Conservation (phyloP, 2,329 filamentous ascomycete species). For the Claviceps pusilla region DNA sequence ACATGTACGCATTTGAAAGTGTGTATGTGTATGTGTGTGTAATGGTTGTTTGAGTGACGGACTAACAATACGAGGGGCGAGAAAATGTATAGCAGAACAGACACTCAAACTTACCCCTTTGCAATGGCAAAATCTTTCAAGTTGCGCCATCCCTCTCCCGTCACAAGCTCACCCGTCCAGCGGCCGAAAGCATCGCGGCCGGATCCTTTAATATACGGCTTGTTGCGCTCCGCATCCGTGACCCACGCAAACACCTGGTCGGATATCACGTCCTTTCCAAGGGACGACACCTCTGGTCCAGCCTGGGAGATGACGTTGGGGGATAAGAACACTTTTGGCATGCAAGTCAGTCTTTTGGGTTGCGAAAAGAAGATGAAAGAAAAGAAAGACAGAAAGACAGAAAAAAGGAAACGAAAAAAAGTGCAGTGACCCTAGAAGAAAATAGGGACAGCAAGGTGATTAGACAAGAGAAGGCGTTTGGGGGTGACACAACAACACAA, state of each 20-base stretch:
- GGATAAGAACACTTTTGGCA: slow-evolving; percentile 33
- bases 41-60: neutral
- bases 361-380: neutral
- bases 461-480: neutral
- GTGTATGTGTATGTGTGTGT: no score
- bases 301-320: slow-evolving; percentile 22
- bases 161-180: slow-evolving; percentile 43
- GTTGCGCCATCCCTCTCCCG: slow-evolving; percentile 50
- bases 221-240: slow-evolving; percentile 50
- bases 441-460: neutral
- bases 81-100: neutral
- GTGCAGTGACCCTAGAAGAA: no score
- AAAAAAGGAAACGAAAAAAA: neutral
- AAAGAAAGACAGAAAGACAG: neutral
- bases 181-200: slow-evolving; percentile 48
- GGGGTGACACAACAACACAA: neutral
- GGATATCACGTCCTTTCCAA: slow-evolving; percentile 39
- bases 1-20: no score
- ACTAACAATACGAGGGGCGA: neutral
- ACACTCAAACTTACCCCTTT: slow-evolving; percentile 27
- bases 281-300: slow-evolving; percentile 27
- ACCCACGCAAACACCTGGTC: slow-evolving; percentile 40
- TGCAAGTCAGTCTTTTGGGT: neutral
- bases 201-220: slow-evolving; percentile 41
- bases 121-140: slow-evolving; percentile 43